Percentiles rank a stretch among this genome's conserved stretches.
These are phyloP conservation scores for Russula virescens DNA, from an alignment of 768 basidiomycete genomes.

Conservation along the genomic window DNA sequence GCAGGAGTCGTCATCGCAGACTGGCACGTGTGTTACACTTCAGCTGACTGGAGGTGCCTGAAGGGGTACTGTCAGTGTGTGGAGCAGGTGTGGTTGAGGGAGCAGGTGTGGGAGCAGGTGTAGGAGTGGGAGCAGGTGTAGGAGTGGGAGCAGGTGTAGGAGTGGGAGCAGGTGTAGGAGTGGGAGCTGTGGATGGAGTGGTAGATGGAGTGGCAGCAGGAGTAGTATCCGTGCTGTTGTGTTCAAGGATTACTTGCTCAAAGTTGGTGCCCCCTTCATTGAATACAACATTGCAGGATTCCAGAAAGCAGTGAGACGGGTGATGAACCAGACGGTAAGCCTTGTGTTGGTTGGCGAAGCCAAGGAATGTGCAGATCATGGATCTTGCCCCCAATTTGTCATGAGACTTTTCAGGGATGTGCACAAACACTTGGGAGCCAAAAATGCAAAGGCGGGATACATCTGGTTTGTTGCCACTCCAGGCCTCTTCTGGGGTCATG, in stretches of 20 bases:
- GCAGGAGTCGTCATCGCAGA: not conserved
- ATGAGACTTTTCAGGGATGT: constrained; percentile 6
- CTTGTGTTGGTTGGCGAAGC: constrained; percentile 13
- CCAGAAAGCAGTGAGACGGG: not conserved
- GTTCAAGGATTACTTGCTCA: not conserved
- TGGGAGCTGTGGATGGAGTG: too few species aligned
- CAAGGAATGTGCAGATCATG: constrained; percentile 20
- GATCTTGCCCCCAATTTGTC: constrained; percentile 20
- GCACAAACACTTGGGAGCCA: constrained; percentile 16
- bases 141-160: too few species aligned
- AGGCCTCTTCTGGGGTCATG: constrained; percentile 13
- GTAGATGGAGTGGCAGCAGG: too few species aligned
- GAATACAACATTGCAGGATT: constrained; percentile 20
- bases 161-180: too few species aligned
- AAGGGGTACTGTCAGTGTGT: too few species aligned
- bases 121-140: too few species aligned
- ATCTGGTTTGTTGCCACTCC: constrained; percentile 13
- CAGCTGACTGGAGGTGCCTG: not conserved
- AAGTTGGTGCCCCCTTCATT: constrained; percentile 7
- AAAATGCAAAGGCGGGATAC: constrained; percentile 18
- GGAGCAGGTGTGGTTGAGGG: too few species aligned
- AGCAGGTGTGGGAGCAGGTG: too few species aligned
- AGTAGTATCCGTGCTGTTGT: not conserved
- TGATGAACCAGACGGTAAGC: constrained; percentile 21
- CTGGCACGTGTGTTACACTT: not conserved